Evolutionary conservation across 345 rosid species (phyloP).

Genomic region (Lumnitzera littorea): DNA sequence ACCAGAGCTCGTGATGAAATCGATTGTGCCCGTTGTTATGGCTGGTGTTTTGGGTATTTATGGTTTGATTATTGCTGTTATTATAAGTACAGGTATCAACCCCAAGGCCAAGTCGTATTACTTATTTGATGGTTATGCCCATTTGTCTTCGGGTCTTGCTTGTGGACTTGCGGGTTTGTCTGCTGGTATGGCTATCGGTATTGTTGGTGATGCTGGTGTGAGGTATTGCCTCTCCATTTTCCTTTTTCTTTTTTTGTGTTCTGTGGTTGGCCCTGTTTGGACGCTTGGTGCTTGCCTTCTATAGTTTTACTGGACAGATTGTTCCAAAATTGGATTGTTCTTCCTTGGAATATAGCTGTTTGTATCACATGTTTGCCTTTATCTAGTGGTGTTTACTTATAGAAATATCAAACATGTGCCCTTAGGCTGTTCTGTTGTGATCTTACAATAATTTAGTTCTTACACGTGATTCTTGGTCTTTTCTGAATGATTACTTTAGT

Average conservation of each 20-base stretch:
- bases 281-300: too few relatives aligned
- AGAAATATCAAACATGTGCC: too few relatives aligned
- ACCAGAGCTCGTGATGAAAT: conserved; percentile 81
- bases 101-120: conserved; percentile 67
- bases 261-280: too few relatives aligned
- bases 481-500: too few relatives aligned
- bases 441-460: too few relatives aligned
- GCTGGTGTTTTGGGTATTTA: conserved; percentile 81
- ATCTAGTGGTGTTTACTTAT: too few relatives aligned
- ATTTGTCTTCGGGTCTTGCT: conserved; percentile 24
- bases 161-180: conserved; percentile 53
- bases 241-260: not conserved
- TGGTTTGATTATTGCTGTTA: conserved; percentile 72
- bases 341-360: too few relatives aligned
- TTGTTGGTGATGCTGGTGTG: conserved; percentile 57
- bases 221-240: conserved; percentile 19
- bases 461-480: too few relatives aligned
- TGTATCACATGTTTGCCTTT: too few relatives aligned
- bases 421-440: too few relatives aligned
- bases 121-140: conserved; percentile 67
- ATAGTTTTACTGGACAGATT: too few relatives aligned
- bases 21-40: conserved; percentile 87
- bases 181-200: conserved; percentile 57
- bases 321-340: too few relatives aligned
- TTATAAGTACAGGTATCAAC: conserved; percentile 76